Base-by-base conservation (phyloP, 352 stramenopile species). In the Globisporangium emineosum region DNA sequence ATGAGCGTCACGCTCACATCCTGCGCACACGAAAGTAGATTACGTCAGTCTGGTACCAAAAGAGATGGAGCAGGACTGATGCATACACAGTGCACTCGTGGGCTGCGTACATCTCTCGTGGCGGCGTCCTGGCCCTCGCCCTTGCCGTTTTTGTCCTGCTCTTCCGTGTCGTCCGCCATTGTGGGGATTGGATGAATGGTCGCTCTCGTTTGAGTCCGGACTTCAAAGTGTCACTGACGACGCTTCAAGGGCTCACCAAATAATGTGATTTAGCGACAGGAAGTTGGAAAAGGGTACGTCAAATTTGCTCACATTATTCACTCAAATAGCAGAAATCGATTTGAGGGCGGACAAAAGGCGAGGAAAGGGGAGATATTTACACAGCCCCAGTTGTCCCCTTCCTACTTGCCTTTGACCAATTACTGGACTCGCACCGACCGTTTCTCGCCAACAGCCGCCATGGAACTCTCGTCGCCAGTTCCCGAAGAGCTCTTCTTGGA, bases 1-100 rank as follows among this genome's bases (percentile, higher is more conserved):
- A 94, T 94, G 61, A 90, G 68, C 45, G 80, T 88, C 49, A 94
- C 83, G 29, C 75, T 83, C 65, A 91, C 72, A 45, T 94, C 86
- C 86, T 94, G n/a, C n/a, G n/a, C n/a, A n/a, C n/a, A n/a, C n/a
- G n/a, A n/a, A n/a, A n/a, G n/a, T n/a, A n/a, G n/a, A n/a, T n/a
- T n/a, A n/a, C n/a, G n/a, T n/a, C n/a, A n/a, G n/a, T n/a, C n/a
- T n/a, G n/a, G n/a, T n/a, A n/a, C n/a, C n/a, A n/a, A n/a, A n/a
- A n/a, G n/a, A n/a, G n/a, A n/a, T n/a, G n/a, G n/a, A n/a, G n/a
- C n/a, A n/a, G n/a, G n/a, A n/a, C n/a, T n/a, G n/a, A n/a, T n/a
- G n/a, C n/a, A n/a, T n/a, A n/a, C n/a, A n/a, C n/a, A n/a, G n/a
- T n/a, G n/a, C n/a, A n/a, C n/a, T n/a, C n/a, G n/a, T n/a, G n/a